A percentile compares a stretch with the other conserved stretches of the same genome.
These are phyloP conservation scores for Tolypocladium album DNA, from an alignment of 2,329 filamentous ascomycete genomes.

Conservation along the genomic window DNA sequence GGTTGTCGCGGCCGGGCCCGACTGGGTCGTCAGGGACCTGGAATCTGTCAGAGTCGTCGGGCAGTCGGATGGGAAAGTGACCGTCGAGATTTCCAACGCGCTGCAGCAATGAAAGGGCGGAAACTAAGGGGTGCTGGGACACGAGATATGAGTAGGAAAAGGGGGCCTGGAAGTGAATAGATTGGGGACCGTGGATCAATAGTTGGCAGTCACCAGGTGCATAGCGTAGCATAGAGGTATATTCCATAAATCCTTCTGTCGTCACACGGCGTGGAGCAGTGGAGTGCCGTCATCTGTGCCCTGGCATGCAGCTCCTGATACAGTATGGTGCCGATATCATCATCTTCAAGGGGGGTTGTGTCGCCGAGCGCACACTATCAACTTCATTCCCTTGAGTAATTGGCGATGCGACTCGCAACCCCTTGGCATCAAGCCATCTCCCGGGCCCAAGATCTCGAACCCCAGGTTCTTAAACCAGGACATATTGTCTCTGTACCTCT, in stretches of 20 bases:
- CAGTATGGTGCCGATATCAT: background rate
- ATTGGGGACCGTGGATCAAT: background rate
- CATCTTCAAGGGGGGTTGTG: background rate
- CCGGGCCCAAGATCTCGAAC: background rate
- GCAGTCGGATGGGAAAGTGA: conserved; percentile 45
- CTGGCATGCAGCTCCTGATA: background rate
- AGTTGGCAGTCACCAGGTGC: background rate
- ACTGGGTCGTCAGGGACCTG: conserved; percentile 79
- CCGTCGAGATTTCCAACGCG: conserved; percentile 57
- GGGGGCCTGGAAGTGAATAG: background rate
- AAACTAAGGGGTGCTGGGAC: background rate
- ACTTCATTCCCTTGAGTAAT: background rate
- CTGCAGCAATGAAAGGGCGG: conserved; percentile 22
- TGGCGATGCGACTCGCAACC: background rate
- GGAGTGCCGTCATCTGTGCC: background rate
- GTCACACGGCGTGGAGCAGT: background rate
- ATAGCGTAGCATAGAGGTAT: background rate
- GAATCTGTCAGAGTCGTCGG: conserved; percentile 57
- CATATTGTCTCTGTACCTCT: background rate
- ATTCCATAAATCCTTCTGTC: conserved; percentile 1
- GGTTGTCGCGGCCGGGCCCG: conserved; percentile 64
- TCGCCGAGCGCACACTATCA: background rate
- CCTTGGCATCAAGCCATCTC: background rate
- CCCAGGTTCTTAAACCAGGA: background rate
- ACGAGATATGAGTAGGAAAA: background rate